Evolutionary conservation across 345 rosid species (phyloP), one percentile per base, ranked within the genome.

Genomic region (Leavenworthia alabamica): DNA sequence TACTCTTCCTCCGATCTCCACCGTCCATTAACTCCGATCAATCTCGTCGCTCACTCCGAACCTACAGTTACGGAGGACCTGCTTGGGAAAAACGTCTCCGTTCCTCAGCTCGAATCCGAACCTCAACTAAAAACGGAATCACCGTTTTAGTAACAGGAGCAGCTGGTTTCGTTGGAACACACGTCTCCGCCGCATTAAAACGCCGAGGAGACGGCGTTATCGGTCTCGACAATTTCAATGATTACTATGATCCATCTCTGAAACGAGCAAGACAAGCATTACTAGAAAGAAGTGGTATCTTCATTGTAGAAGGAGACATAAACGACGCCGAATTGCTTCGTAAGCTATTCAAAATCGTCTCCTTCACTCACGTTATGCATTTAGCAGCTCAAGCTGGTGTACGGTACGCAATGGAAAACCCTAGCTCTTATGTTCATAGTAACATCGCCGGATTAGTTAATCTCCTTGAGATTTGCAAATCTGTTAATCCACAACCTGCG

Each of bases 351-450:
- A 95, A 88, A 27, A 71, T 84, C 31, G 95, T 84, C 26, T 37
- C 83, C 1, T 88, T 91, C 73, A 84, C 96, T 3, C 98, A 91
- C 31, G 92, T 91, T 10, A 88, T 88, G 98, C 97, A 89, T 69
- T 71, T 89, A 58, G 97, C 95, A 0, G 95, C 97, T 45, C 95
- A 89, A 62, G 96, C 96, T 20, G 96, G 96, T 10, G 97, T 89
- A 26, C 72, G 97, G 72, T 86, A 89, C 60, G 95, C 97, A 3
- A 89, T 84, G 95, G 81, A 89, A 66, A 89, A 89, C 51, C 97
- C 95, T 17, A 48, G 76, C 46, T 89, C 95, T 32, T 89, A 89
- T 39, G 82, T 89, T 14, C 95, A 86, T 54, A 89, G 97, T 33
- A 89, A 86, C 58, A 86, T 89, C 64, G 97, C 91, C 14, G 95